These are phyloP conservation scores for Trichoderma parareesei DNA, from an alignment of 495 filamentous ascomycete genomes.

Conservation along the genomic window DNA sequence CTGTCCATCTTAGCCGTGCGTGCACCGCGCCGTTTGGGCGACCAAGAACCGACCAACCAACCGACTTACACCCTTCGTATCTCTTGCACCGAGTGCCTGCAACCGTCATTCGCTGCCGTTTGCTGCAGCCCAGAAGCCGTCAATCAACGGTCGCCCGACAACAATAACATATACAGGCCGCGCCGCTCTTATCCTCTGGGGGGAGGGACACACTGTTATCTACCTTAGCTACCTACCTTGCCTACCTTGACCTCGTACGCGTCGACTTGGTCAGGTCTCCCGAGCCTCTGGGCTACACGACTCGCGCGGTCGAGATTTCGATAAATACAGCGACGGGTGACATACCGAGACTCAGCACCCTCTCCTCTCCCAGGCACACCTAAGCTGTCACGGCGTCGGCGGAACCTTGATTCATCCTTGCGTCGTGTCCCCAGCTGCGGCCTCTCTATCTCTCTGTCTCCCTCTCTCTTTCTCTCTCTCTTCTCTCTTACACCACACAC, in stretches of 20 bases:
- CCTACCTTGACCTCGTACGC: no score
- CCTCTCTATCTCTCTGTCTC: not conserved
- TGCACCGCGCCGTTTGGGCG: conserved; percentile 1
- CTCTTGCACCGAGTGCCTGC: not conserved
- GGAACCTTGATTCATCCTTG: not conserved
- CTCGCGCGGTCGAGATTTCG: not conserved
- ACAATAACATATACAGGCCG: conserved; percentile 6
- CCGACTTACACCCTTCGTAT: conserved; percentile 1
- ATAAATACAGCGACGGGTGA: conserved; percentile 2
- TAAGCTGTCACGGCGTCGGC: not conserved
- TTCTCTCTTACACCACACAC: no score
- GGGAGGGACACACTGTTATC: not conserved
- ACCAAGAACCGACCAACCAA: conserved; percentile 8
- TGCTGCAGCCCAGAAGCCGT: not conserved
- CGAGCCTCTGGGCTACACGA: not conserved
- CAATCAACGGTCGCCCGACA: conserved; percentile 3
- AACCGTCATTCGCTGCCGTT: not conserved
- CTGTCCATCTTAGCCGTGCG: conserved; percentile 5
- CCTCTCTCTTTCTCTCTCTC: not conserved
- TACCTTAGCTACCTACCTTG: no score
- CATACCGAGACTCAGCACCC: not conserved
- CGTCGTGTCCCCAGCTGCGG: not conserved
- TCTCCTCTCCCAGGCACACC: not conserved
- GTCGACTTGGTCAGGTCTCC: not conserved
- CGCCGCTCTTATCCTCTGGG: not conserved